Conservation (phyloP, 179 eudicot genomes). For the Vitellaria paradoxa region DNA sequence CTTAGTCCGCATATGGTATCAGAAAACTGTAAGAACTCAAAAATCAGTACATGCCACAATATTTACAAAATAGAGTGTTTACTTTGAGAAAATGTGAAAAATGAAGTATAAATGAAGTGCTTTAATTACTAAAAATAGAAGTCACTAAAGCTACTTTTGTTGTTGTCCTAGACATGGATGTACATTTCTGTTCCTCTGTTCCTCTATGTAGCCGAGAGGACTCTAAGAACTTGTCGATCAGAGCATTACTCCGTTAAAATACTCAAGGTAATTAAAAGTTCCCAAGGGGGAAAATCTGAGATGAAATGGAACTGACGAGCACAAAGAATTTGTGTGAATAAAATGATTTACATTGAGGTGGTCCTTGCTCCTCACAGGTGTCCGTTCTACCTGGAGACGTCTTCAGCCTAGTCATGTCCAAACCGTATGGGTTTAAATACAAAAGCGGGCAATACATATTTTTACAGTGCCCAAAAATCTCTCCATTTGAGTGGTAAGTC, state of each 20-base stretch:
- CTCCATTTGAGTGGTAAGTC: slow-evolving; percentile 79
- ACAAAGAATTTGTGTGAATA: neutral
- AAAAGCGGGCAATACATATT: slow-evolving; percentile 90
- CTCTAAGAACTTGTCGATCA: slow-evolving; percentile 70
- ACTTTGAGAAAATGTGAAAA: too few species aligned
- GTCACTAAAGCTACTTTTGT: neutral
- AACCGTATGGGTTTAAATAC: slow-evolving; percentile 80
- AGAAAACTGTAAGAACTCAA: slow-evolving; percentile 40
- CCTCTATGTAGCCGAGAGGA: slow-evolving; percentile 65
- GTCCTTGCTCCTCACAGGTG: slow-evolving; percentile 43
- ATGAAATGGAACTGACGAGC: too few species aligned
- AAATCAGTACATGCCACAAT: neutral
- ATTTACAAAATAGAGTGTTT: too few species aligned
- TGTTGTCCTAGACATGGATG: slow-evolving; percentile 51
- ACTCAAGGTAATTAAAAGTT: slow-evolving; percentile 57
- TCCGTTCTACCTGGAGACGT: slow-evolving; percentile 84
- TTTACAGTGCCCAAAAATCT: slow-evolving; percentile 76
- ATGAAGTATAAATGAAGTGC: too few species aligned
- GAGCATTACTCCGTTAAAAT: slow-evolving; percentile 63
- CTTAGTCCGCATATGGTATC: slow-evolving; percentile 28
- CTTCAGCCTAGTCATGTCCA: slow-evolving; percentile 64
- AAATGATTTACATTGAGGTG: neutral
- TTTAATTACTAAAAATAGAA: neutral
- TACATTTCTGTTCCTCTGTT: slow-evolving; percentile 60
- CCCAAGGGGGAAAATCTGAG: too few species aligned